Evolutionary conservation across 768 basidiomycete species (phyloP).

Genomic region (Boletus sp.): DNA sequence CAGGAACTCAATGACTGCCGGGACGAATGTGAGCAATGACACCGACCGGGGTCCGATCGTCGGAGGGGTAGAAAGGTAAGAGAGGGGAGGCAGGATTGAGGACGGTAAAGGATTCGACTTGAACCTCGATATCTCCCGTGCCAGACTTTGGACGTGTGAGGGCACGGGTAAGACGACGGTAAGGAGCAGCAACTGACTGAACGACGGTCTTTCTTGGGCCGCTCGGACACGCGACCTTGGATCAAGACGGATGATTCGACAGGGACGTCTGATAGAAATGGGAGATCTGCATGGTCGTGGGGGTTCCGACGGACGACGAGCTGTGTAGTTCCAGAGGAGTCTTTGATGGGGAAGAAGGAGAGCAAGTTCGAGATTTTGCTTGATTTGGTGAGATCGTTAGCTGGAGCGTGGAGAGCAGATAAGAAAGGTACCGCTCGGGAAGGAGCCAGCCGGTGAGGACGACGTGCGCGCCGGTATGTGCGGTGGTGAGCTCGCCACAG

Average conservation of each 20-base stretch:
- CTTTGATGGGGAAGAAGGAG: conserved; percentile 86
- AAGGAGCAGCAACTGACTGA: conserved; percentile 41
- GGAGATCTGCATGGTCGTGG: conserved; percentile 23
- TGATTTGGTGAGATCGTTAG: conserved; percentile 35
- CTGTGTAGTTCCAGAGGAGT: conserved; percentile 74
- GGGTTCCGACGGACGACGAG: conserved; percentile 59
- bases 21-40: background rate
- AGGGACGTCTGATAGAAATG: conserved; percentile 58
- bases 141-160: conserved; percentile 40
- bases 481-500: conserved; percentile 54
- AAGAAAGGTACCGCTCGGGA: conserved; percentile 64
- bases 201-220: conserved; percentile 61
- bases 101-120: conserved; percentile 63
- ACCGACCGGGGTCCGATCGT: conserved; percentile 70
- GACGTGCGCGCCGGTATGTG: conserved; percentile 54
- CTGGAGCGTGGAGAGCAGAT: conserved; percentile 26
- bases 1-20: background rate
- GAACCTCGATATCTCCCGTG: conserved; percentile 79
- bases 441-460: conserved; percentile 81
- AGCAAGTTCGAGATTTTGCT: conserved; percentile 67
- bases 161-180: background rate
- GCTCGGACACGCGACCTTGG: conserved; percentile 63
- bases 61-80: conserved; percentile 85
- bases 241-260: conserved; percentile 77
- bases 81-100: conserved; percentile 72